These are phyloP conservation scores for Decorospora gaudefroyi DNA, from an alignment of 2,329 filamentous ascomycete genomes.

Conservation along the genomic window DNA sequence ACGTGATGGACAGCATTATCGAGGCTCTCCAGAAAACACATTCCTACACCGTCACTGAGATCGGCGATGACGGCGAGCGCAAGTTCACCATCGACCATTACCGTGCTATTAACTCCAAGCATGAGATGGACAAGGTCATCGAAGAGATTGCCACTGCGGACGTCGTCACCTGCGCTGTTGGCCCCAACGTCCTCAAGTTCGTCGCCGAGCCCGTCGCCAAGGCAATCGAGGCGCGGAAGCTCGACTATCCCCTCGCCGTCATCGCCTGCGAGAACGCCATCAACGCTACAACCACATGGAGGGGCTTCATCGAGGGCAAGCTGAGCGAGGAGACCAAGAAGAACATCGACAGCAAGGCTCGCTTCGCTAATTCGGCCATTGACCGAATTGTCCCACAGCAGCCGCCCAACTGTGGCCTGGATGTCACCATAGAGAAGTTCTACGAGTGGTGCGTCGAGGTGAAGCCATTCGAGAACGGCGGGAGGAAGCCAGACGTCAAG, in stretches of 20 bases:
- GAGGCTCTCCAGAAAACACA: constrained; percentile 73
- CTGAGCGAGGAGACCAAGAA: constrained; percentile 69
- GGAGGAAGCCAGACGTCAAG: constrained; percentile 72
- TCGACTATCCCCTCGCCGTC: constrained; percentile 73
- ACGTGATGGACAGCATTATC: constrained; percentile 86
- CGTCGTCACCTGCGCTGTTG: constrained; percentile 94
- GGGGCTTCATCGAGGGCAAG: constrained; percentile 76
- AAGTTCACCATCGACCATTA: constrained; percentile 90
- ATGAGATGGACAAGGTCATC: constrained; percentile 78
- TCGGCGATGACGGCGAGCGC: constrained; percentile 79
- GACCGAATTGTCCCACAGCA: constrained; percentile 97
- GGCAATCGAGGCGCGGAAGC: constrained; percentile 77
- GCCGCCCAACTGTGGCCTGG: constrained; percentile 74
- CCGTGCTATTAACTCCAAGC: constrained; percentile 93
- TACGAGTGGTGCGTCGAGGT: constrained; percentile 98
- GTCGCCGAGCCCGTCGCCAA: constrained; percentile 95
- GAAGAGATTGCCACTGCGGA: constrained; percentile 86
- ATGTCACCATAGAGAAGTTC: constrained; percentile 97
- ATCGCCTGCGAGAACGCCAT: constrained; percentile 99
- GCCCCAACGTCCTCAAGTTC: constrained; percentile 93
- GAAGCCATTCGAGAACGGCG: constrained; percentile 73
- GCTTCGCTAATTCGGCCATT: constrained; percentile 96
- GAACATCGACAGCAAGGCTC: constrained; percentile 72
- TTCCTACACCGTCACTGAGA: constrained; percentile 90
- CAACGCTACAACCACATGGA: constrained; percentile 86